phyloP scores from a whole-genome alignment of 179 eudicot species.

The Heliamphora pulchella region DNA sequence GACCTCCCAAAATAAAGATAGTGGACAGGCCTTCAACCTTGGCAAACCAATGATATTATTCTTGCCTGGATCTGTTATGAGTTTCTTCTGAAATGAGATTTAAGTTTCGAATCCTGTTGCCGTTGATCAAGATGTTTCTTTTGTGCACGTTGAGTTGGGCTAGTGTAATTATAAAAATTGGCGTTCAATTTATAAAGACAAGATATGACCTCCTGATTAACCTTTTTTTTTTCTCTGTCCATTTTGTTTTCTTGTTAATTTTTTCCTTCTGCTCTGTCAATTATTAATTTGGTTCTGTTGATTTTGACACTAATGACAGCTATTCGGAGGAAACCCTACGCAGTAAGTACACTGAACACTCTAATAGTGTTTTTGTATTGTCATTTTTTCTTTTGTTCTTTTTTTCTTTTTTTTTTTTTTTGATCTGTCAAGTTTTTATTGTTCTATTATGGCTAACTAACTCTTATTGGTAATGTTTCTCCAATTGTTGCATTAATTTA shows the following conservation, averaged over 20 bases:
- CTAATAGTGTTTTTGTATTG: constrained; percentile 5
- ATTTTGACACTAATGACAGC: constrained; percentile 36
- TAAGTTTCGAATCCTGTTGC: background rate
- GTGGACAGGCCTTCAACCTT: background rate
- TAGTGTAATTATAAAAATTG: background rate
- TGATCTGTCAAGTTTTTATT: background rate
- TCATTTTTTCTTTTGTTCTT: background rate
- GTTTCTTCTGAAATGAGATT: background rate
- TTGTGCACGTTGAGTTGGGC: constrained; percentile 1
- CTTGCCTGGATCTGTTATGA: background rate
- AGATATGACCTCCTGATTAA: background rate
- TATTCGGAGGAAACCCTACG: constrained; percentile 57
- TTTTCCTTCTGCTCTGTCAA: background rate
- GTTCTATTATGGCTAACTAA: background rate
- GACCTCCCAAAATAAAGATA: background rate
- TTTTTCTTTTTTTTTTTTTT: background rate
- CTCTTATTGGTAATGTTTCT: background rate
- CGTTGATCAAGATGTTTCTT: background rate
- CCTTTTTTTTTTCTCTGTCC: background rate
- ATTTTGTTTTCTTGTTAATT: background rate
- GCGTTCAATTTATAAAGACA: background rate
- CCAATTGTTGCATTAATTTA: constrained; percentile 16
- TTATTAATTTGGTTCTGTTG: constrained; percentile 11
- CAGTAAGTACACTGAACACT: constrained; percentile 48
- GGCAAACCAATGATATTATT: background rate